Conservation (phyloP, 1,139 yeast genomes). For the Saccharomyces hybrid region DNA sequence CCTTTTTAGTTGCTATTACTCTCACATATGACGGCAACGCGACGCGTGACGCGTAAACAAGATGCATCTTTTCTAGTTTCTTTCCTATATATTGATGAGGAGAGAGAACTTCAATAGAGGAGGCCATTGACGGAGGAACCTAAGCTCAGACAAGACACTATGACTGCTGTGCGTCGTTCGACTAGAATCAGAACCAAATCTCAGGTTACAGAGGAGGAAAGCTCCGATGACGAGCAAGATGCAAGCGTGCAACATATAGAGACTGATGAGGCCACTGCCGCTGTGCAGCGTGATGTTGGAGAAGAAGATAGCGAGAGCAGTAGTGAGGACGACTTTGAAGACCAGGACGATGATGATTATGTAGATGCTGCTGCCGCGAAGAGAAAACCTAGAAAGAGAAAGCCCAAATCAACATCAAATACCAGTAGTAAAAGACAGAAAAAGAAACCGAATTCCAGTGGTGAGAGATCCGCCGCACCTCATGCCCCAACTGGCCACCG, state of each 20-base stretch:
- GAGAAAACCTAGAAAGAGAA: not conserved
- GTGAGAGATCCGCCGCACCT: not conserved
- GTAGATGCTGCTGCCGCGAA: not conserved
- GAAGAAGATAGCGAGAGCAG: conserved; percentile 1
- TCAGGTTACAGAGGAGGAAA: not conserved
- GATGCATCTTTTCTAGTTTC: not conserved
- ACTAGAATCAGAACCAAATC: conserved; percentile 3
- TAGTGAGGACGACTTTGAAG: conserved; percentile 1
- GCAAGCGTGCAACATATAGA: not conserved
- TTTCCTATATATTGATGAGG: not conserved
- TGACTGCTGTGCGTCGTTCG: conserved; percentile 5
- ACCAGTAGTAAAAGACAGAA: not conserved
- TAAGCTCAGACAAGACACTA: not conserved
- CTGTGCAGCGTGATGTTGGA: not conserved
- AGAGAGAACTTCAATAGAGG: not conserved
- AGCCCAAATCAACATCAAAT: not conserved
- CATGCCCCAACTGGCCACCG: conserved; percentile 1
- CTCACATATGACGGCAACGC: not conserved
- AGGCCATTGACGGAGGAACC: too few relatives aligned
- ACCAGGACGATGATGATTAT: conserved; percentile 5
- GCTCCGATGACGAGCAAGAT: not conserved
- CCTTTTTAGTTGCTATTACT: not conserved
- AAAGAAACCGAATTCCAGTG: not conserved
- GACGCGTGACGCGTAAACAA: conserved; percentile 1
- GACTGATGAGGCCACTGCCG: conserved; percentile 1